Evolutionary conservation across 2,329 filamentous ascomycete genomes (phyloP).

Genomic region (Lasiodiplodia theobromae): DNA sequence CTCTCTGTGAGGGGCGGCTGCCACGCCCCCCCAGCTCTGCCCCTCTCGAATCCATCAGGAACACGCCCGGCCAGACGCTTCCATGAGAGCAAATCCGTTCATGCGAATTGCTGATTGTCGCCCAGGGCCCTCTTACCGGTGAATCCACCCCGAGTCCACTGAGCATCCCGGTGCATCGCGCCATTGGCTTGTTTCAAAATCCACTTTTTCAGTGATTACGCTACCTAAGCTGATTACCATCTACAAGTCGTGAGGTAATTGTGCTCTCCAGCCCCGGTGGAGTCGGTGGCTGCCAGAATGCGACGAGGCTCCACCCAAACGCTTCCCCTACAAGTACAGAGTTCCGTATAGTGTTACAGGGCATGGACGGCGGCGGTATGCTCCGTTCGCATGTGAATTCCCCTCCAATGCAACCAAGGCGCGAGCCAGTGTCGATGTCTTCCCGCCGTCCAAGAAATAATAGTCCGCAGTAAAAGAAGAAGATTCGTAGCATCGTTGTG

Average conservation of each 20-base stretch:
- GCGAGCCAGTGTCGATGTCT: constrained; percentile 43
- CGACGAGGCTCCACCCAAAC: constrained; percentile 40
- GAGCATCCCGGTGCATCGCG: constrained; percentile 13
- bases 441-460: constrained; percentile 36
- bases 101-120: constrained; percentile 8
- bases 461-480: constrained; percentile 38
- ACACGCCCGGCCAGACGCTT: constrained; percentile 14
- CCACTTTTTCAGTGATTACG: constrained; percentile 41
- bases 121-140: constrained; percentile 20
- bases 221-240: constrained; percentile 40
- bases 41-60: constrained; percentile 17
- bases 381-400: constrained; percentile 36
- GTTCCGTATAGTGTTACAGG: constrained; percentile 50
- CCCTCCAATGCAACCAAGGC: constrained; percentile 39
- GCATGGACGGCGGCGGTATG: constrained; percentile 36
- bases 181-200: constrained; percentile 30
- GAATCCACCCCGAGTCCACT: background rate
- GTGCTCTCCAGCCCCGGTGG: constrained; percentile 32
- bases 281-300: constrained; percentile 35
- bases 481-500: constrained; percentile 49
- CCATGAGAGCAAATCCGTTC: constrained; percentile 8
- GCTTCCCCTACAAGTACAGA: constrained; percentile 47
- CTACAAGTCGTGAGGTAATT: constrained; percentile 41
- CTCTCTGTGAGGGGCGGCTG: constrained; percentile 11
- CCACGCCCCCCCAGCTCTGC: constrained; percentile 5